phyloP scores from a whole-genome alignment of 2,329 filamentous ascomycete genomes.

The Fusarium xylarioides region DNA sequence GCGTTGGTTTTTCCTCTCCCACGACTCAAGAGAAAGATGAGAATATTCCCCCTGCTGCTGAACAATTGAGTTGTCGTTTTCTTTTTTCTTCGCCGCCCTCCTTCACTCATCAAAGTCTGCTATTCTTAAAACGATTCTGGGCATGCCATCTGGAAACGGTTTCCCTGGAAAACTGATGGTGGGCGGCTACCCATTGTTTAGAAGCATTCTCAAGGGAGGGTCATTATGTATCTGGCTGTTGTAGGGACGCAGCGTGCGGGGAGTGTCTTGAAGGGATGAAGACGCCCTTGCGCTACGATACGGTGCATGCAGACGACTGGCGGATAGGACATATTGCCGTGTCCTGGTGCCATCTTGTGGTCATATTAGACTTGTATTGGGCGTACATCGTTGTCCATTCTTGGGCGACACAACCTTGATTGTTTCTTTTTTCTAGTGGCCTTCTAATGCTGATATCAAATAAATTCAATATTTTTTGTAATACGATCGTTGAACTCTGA shows the following conservation, averaged over 20 bases:
- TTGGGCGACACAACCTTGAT: slow-evolving; percentile 45
- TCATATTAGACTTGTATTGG: slow-evolving; percentile 36
- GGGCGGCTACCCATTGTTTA: slow-evolving; percentile 24
- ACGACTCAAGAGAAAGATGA: slow-evolving; percentile 55
- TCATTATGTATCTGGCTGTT: slow-evolving; percentile 32
- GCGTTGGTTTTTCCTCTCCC: slow-evolving; percentile 58
- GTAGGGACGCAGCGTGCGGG: slow-evolving; percentile 33
- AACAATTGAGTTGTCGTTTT: slow-evolving; percentile 50
- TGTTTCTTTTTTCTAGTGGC: slow-evolving; percentile 64
- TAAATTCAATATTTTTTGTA: slow-evolving; percentile 52
- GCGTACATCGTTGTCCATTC: slow-evolving; percentile 43
- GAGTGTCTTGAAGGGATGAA: slow-evolving; percentile 33
- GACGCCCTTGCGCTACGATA: slow-evolving; percentile 31
- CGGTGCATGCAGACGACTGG: slow-evolving; percentile 36
- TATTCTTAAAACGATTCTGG: slow-evolving; percentile 46
- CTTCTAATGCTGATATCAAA: slow-evolving; percentile 72
- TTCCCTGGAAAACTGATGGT: slow-evolving; percentile 24
- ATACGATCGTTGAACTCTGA: neutral
- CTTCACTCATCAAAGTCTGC: slow-evolving; percentile 40
- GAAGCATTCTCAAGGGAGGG: slow-evolving; percentile 31
- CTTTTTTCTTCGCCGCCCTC: slow-evolving; percentile 47
- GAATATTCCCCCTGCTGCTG: slow-evolving; percentile 55
- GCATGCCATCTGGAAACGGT: slow-evolving; percentile 25
- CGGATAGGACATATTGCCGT: slow-evolving; percentile 11
- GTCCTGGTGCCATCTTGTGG: slow-evolving; percentile 24